Base-by-base conservation (phyloP, 192 early-diverging fungal species). In the Umbelopsis sp. region DNA sequence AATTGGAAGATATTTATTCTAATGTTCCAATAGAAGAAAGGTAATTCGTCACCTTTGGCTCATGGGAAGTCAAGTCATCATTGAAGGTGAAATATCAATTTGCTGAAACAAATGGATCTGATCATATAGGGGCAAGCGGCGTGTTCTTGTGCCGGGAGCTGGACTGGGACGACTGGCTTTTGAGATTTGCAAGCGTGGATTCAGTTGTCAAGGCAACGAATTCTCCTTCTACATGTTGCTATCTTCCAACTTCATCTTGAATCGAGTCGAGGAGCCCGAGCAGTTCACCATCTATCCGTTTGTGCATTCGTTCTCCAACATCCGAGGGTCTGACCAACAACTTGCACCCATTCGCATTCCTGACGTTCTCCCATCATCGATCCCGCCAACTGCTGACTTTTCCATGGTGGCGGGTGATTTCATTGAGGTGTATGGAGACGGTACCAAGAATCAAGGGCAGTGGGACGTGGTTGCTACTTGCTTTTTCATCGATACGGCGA, bases 381-480 rank as follows among this genome's bases (percentile, higher is more conserved):
- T 96, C 23, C 91, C 92, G 2, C 50, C 52, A 4, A 82, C 79
- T 12, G 90, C 91, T 1, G 90, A 94, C 58, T 98, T 98, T 74
- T 95, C 94, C 9, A 98, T 99, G 97, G 91, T 92, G 9, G 96
- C 96, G 5, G 98, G 98, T 50, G 98, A 99, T 78, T 99, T 99
- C 83, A 68, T 92, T 47, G 97, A 98, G 76, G 88, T 96, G 11
- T 98, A 98, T 70, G 80, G 87, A 8, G 70, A 79, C 0, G 81
- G 87, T 9, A 35, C 71, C 12, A 81, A 91, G 6, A 85, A 87
- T 35, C 72, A 77, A 69, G 91, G 85, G 70, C 75, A 80, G 70
- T 99, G 93, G 94, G 94, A 98, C 76, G 90, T 87, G 12, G 81
- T 98, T 4, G 93, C 96, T 2, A 97, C 94, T 1, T 97, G 96